Conservation (phyloP, 768 basidiomycete genomes). For the Russula emetica region DNA sequence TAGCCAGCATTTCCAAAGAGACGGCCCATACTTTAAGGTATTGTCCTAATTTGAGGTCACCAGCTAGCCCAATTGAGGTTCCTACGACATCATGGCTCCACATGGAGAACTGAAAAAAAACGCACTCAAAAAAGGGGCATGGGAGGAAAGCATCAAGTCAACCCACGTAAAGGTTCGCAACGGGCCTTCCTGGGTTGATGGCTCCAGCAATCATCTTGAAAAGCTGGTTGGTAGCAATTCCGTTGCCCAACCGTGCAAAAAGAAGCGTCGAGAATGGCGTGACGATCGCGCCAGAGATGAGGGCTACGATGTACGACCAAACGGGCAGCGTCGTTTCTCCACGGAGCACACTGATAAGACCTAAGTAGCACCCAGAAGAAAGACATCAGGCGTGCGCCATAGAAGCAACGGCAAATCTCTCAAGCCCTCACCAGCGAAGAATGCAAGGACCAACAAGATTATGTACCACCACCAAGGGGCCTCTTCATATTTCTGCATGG, state of each 20-base stretch:
- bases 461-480: slow-evolving; percentile 61
- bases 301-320: slow-evolving; percentile 58
- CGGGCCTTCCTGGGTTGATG: slow-evolving; percentile 57
- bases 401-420: neutral
- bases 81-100: slow-evolving; percentile 61
- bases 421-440: slow-evolving; percentile 47
- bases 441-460: slow-evolving; percentile 45
- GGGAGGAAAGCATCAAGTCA: neutral
- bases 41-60: slow-evolving; percentile 54
- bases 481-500: slow-evolving; percentile 58
- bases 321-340: slow-evolving; percentile 59
- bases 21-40: slow-evolving; percentile 35
- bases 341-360: slow-evolving; percentile 43
- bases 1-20: neutral
- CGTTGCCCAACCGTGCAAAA: slow-evolving; percentile 56
- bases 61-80: slow-evolving; percentile 50
- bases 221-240: slow-evolving; percentile 54
- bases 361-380: neutral
- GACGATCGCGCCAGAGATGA: slow-evolving; percentile 44
- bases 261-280: slow-evolving; percentile 55
- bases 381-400: neutral
- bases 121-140: neutral
- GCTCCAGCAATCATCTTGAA: slow-evolving; percentile 64
- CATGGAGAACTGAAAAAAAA: slow-evolving; percentile 50
- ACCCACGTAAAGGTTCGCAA: slow-evolving; percentile 62